These are phyloP conservation scores for Monotropa hypopitys DNA, from an alignment of 179 eudicot species.

Conservation along the genomic window DNA sequence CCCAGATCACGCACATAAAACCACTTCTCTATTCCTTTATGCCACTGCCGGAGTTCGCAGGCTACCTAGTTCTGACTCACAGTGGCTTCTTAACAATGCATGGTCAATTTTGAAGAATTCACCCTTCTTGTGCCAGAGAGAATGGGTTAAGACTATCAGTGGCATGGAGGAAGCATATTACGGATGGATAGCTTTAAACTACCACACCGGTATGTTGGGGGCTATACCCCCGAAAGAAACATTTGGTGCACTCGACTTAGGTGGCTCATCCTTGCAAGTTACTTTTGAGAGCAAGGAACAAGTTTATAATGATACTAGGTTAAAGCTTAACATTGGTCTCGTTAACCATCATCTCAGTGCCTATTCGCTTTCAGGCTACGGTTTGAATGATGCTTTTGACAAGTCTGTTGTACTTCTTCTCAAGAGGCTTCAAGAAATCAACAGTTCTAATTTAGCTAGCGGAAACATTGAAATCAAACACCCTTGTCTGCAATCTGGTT, in stretches of 20 bases:
- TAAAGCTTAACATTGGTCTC: constrained; percentile 75
- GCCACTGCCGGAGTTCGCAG: constrained; percentile 99
- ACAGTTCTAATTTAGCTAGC: constrained; percentile 30
- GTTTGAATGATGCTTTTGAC: constrained; percentile 96
- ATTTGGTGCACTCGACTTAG: constrained; percentile 91
- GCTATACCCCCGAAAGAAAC: constrained; percentile 60
- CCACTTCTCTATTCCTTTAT: constrained; percentile 73
- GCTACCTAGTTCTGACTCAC: constrained; percentile 66
- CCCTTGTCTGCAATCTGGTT: constrained; percentile 92
- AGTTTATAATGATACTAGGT: constrained; percentile 45
- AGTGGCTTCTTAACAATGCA: constrained; percentile 76
- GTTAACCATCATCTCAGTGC: constrained; percentile 89
- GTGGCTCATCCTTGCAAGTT: constrained; percentile 95
- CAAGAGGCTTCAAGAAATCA: constrained; percentile 38
- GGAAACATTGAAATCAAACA: constrained; percentile 66
- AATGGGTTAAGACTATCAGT: constrained; percentile 80
- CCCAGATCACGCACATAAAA: constrained; percentile 59
- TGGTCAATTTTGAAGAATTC: constrained; percentile 60
- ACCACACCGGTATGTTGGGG: constrained; percentile 64
- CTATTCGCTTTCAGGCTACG: constrained; percentile 86
- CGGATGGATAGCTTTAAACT: constrained; percentile 97
- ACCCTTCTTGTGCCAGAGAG: constrained; percentile 57
- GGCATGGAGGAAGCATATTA: constrained; percentile 97
- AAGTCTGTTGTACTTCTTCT: constrained; percentile 79
- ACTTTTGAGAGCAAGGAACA: constrained; percentile 76